Evolutionary conservation across 129 eudicot genomes (phyloP).

Genomic region (Chrysanthemum seticuspe): DNA sequence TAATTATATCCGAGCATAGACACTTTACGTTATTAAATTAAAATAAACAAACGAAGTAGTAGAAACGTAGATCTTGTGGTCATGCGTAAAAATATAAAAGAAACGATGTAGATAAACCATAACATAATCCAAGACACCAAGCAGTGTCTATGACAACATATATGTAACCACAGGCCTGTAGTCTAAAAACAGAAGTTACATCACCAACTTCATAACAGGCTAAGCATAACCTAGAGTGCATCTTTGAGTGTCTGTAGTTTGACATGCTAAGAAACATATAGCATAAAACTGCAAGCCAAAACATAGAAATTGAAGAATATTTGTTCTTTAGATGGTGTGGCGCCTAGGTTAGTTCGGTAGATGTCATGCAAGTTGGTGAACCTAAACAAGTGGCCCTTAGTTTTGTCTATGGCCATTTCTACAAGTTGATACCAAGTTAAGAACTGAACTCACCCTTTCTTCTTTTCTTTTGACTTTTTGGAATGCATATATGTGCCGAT

Average conservation of each 20-base stretch:
- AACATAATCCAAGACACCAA: not conserved
- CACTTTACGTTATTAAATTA: not conserved
- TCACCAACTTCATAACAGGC: constrained; percentile 17
- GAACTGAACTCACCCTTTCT: not conserved
- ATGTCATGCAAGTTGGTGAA: not conserved
- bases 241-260: constrained; percentile 8
- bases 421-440: not conserved
- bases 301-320: not conserved
- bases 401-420: not conserved
- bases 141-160: not conserved
- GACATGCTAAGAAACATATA: not conserved
- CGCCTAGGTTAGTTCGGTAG: not conserved
- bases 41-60: no score
- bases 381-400: not conserved
- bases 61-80: no score
- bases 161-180: not conserved
- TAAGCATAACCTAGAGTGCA: not conserved
- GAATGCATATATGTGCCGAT: no score
- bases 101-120: not conserved
- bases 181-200: not conserved
- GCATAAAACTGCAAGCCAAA: not conserved
- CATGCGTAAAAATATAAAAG: no score
- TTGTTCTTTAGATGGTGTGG: not conserved
- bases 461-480: not conserved
- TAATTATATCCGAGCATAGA: constrained; percentile 5